These are phyloP conservation scores for Thelonectria olida DNA, from an alignment of 2,329 filamentous ascomycete genomes.

Conservation along the genomic window DNA sequence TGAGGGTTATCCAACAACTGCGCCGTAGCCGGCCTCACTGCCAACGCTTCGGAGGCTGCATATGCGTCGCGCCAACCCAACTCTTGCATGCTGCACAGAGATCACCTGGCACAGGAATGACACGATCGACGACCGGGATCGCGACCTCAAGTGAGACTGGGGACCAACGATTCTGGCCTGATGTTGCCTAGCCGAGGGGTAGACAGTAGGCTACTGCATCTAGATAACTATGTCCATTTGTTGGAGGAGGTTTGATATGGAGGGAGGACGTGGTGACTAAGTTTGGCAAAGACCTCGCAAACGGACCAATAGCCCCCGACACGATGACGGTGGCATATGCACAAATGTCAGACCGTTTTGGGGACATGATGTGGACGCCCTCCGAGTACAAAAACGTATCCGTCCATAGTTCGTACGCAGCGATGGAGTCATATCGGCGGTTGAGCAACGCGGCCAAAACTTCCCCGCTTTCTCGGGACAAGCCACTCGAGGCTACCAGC, in stretches of 20 bases:
- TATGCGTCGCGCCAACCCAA: not conserved
- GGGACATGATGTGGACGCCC: no score
- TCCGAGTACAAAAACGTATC: no score
- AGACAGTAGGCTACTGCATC: not conserved
- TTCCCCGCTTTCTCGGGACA: conserved; percentile 8
- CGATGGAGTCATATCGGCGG: no score
- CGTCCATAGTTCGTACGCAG: no score
- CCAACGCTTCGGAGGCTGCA: not conserved
- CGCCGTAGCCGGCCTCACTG: not conserved
- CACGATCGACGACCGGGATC: conserved; percentile 16
- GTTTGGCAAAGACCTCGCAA: no score
- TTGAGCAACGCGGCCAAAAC: not conserved
- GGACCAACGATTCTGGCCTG: conserved; percentile 5
- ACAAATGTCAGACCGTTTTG: no score
- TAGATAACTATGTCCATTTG: not conserved
- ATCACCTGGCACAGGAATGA: not conserved
- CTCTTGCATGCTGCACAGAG: not conserved
- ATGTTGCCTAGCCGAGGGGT: not conserved
- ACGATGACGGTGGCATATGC: no score
- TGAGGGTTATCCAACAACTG: not conserved
- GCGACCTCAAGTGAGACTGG: conserved; percentile 3
- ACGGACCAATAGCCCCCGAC: no score
- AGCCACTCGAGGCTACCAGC: not conserved
- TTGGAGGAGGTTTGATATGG: no score
- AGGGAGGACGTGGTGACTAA: no score